These are phyloP conservation scores for Diaporthe australafricana DNA, from an alignment of 2,329 filamentous ascomycete genomes.

Conservation along the genomic window DNA sequence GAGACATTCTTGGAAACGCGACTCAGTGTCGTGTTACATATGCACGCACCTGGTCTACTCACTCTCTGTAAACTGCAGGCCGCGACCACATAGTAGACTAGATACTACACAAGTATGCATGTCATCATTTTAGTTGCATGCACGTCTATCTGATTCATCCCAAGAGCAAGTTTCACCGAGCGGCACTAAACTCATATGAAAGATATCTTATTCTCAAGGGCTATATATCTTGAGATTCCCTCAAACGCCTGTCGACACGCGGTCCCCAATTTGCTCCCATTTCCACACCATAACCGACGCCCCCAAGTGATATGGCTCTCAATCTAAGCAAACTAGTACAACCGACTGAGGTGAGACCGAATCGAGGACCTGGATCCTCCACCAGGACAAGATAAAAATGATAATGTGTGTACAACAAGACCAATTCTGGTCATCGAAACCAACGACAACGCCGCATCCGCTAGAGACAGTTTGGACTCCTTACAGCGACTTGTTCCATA, in stretches of 20 bases:
- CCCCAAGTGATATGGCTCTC: constrained; percentile 4
- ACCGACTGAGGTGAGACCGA: neutral
- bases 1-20: neutral
- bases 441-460: constrained; percentile 3
- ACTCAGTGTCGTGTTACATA: neutral
- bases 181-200: neutral
- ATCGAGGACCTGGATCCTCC: neutral
- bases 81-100: too few relatives aligned
- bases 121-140: too few relatives aligned
- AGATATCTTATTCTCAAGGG: neutral
- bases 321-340: constrained; percentile 14
- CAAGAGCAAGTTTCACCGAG: neutral
- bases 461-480: constrained; percentile 16
- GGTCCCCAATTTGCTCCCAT: neutral
- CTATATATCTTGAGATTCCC: neutral
- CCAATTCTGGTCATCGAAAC: neutral
- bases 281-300: constrained; percentile 16
- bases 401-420: constrained; percentile 9
- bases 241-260: constrained; percentile 32
- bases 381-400: constrained; percentile 3
- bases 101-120: neutral
- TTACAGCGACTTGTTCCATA: constrained; percentile 6
- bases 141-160: too few relatives aligned
- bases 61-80: too few relatives aligned
- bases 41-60: too few relatives aligned